Conservation (phyloP, 1,284 basidiomycete genomes). For the Cutaneotrichosporon daszewskae region DNA sequence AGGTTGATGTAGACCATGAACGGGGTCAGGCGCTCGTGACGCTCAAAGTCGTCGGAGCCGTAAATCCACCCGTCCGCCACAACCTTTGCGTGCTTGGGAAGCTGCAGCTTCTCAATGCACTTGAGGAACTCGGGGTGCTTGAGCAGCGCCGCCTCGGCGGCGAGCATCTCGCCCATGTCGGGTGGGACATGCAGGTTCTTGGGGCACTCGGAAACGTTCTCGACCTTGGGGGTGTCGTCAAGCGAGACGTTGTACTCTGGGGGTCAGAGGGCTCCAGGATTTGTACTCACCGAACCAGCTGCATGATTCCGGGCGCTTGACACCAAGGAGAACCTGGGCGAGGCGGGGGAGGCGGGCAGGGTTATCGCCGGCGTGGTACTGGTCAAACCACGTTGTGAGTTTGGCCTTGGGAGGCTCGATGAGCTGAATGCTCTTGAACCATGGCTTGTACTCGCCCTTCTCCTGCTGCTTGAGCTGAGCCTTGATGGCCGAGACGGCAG, state of each 20-base stretch:
- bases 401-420: conserved; percentile 28
- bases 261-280: background rate
- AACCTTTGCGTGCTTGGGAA: conserved; percentile 24
- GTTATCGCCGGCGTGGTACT: conserved; percentile 6
- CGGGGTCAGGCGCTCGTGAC: conserved; percentile 14
- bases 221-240: conserved; percentile 8
- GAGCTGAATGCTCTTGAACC: conserved; percentile 35
- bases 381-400: conserved; percentile 28
- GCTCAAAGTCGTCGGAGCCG: conserved; percentile 17
- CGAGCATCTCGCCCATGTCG: conserved; percentile 32
- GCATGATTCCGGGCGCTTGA: conserved; percentile 10
- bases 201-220: conserved; percentile 3
- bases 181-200: conserved; percentile 21
- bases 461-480: background rate
- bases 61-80: conserved; percentile 35
- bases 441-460: conserved; percentile 14
- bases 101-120: conserved; percentile 22
- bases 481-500: conserved; percentile 20
- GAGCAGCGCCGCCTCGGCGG: conserved; percentile 27
- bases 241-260: conserved; percentile 13
- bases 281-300: conserved; percentile 18
- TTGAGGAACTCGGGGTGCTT: conserved; percentile 24
- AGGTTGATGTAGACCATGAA: conserved; percentile 23
- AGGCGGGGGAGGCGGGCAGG: conserved; percentile 8
- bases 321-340: conserved; percentile 19